phyloP scores from a whole-genome alignment of 2,329 filamentous ascomycete species.

The Emericellopsis atlantica region DNA sequence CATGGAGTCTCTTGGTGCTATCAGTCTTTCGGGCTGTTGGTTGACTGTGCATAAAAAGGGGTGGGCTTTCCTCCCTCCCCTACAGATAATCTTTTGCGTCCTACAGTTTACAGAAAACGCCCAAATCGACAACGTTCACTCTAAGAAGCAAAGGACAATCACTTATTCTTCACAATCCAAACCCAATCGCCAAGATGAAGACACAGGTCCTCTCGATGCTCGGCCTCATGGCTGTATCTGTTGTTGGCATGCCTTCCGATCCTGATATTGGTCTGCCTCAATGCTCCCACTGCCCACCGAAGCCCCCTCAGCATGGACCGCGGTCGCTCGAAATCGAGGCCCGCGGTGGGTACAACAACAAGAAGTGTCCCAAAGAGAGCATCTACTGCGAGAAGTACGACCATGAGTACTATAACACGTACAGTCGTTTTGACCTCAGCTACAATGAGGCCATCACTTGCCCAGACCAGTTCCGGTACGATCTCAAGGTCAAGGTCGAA shows the following conservation, averaged over 20 bases:
- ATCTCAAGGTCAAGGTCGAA: slow-evolving; percentile 1
- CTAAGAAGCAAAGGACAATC: not conserved
- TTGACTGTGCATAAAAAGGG: too few species aligned
- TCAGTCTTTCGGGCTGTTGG: too few species aligned
- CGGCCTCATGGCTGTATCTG: slow-evolving; percentile 1
- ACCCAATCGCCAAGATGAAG: slow-evolving; percentile 1
- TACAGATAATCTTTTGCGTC: too few species aligned
- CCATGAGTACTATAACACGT: not conserved
- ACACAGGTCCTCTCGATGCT: not conserved
- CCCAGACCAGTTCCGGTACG: slow-evolving; percentile 1
- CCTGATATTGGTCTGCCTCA: not conserved
- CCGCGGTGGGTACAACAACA: not conserved
- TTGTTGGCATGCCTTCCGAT: not conserved
- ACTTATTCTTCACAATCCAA: not conserved
- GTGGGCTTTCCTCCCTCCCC: too few species aligned
- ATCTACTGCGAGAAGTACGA: not conserved
- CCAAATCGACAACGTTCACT: too few species aligned
- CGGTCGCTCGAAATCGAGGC: too few species aligned
- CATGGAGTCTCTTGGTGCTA: too few species aligned
- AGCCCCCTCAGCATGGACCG: too few species aligned
- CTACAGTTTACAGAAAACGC: too few species aligned
- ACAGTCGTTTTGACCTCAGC: not conserved
- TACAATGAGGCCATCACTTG: slow-evolving; percentile 1
- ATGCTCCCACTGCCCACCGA: not conserved
- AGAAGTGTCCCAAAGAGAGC: not conserved